phyloP scores from a whole-genome alignment of 768 basidiomycete genomes.

The Calocybe gangraenosa region DNA sequence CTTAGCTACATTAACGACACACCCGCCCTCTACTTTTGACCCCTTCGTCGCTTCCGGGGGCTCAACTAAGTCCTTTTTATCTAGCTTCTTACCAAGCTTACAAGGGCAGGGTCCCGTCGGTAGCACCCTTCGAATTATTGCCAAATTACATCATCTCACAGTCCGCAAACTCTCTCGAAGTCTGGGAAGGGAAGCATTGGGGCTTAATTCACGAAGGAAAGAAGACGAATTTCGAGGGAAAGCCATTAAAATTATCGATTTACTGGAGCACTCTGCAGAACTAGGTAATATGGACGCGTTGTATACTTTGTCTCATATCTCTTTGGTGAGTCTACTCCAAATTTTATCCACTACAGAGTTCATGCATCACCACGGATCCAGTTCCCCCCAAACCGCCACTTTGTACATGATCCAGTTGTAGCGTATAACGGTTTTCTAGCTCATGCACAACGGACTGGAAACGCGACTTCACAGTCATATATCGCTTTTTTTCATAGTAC shows the following conservation, averaged over 20 bases:
- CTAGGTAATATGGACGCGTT: slow-evolving; percentile 74
- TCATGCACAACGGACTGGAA: slow-evolving; percentile 70
- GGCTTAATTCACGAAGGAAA: slow-evolving; percentile 42
- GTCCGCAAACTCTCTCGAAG: slow-evolving; percentile 38
- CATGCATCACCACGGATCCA: slow-evolving; percentile 20
- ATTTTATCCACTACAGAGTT: not conserved
- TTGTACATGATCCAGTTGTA: slow-evolving; percentile 53
- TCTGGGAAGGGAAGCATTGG: slow-evolving; percentile 34
- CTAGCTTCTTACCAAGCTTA: slow-evolving; percentile 62
- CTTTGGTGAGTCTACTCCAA: slow-evolving; percentile 45
- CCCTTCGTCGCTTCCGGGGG: slow-evolving; percentile 40
- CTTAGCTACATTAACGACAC: slow-evolving; percentile 58
- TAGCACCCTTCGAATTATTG: slow-evolving; percentile 59
- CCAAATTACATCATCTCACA: slow-evolving; percentile 61
- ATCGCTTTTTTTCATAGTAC: slow-evolving; percentile 88
- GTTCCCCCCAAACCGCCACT: slow-evolving; percentile 73
- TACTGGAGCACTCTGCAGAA: slow-evolving; percentile 78
- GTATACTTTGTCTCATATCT: slow-evolving; percentile 61
- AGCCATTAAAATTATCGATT: slow-evolving; percentile 77
- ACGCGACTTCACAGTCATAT: slow-evolving; percentile 81
- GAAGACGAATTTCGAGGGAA: slow-evolving; percentile 67
- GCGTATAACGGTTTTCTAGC: slow-evolving; percentile 60
- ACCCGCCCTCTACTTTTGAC: slow-evolving; percentile 54
- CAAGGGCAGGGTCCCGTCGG: slow-evolving; percentile 79
- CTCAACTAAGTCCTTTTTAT: slow-evolving; percentile 50